Evolutionary conservation across 169 alveolate genomes (phyloP).

Genomic region (Amoebophrya sp.): DNA sequence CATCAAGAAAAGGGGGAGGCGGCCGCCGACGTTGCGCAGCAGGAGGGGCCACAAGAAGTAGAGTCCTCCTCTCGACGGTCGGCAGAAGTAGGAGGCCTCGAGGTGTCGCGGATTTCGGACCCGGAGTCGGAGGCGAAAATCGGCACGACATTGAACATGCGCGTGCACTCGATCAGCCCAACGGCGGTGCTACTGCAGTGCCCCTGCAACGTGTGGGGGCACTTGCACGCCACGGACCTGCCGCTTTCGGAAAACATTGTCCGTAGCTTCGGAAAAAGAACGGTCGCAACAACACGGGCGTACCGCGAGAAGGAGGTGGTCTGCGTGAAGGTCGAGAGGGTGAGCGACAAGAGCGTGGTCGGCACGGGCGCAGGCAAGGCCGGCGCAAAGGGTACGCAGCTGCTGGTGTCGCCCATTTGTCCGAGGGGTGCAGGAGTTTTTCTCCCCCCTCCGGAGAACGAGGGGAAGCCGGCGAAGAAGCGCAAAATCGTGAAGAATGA

Average conservation of each 20-base stretch:
- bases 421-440: no score
- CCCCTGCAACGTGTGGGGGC: background rate
- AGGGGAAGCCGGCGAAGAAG: no score
- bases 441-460: no score
- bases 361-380: background rate
- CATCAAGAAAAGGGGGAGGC: no score
- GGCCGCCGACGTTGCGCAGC: no score
- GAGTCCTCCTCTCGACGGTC: background rate
- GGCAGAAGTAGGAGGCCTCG: background rate
- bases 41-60: background rate
- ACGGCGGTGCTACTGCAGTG: background rate
- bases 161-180: background rate
- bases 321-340: background rate
- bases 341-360: background rate
- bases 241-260: background rate
- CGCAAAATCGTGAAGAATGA: no score
- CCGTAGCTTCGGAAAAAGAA: background rate
- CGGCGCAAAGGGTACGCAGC: background rate
- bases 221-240: background rate
- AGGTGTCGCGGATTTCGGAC: background rate
- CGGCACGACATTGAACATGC: background rate
- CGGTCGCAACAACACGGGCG: background rate
- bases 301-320: background rate
- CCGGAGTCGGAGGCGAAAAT: background rate
- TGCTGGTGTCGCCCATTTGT: background rate